Conservation (phyloP, 2,329 filamentous ascomycete genomes). For the Claviceps arundinis region DNA sequence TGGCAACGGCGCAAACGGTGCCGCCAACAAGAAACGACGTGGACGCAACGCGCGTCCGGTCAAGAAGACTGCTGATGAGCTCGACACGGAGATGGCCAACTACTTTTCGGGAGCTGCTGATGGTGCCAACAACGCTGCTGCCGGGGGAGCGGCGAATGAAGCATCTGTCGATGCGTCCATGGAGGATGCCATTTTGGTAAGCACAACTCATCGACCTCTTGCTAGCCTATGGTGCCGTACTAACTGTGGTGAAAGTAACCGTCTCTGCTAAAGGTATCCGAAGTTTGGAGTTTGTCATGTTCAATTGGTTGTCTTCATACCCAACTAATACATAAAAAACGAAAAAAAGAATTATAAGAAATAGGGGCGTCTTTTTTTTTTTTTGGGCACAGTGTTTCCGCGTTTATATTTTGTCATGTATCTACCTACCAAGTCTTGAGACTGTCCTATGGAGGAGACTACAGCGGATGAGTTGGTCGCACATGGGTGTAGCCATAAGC, state of each 20-base stretch:
- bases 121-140: constrained; percentile 32
- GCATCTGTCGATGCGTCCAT: constrained; percentile 45
- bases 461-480: background rate
- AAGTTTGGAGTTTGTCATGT: background rate
- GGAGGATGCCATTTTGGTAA: constrained; percentile 49
- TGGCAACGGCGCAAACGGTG: constrained; percentile 28
- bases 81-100: constrained; percentile 95
- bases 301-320: constrained; percentile 3
- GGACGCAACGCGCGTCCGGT: constrained; percentile 50
- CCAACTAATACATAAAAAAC: constrained; percentile 3
- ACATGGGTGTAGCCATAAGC: background rate
- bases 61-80: constrained; percentile 87
- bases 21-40: constrained; percentile 39
- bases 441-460: background rate
- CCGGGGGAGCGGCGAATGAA: constrained; percentile 27
- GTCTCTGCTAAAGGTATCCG: background rate
- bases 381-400: background rate
- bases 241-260: constrained; percentile 2
- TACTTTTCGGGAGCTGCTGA: constrained; percentile 56
- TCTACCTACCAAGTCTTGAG: background rate
- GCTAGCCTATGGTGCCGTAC: background rate
- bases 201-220: constrained; percentile 5
- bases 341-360: background rate
- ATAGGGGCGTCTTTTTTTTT: background rate
- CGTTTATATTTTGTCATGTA: background rate